phyloP scores from a whole-genome alignment of 1,139 yeast genomes.

The Candida sojae region DNA sequence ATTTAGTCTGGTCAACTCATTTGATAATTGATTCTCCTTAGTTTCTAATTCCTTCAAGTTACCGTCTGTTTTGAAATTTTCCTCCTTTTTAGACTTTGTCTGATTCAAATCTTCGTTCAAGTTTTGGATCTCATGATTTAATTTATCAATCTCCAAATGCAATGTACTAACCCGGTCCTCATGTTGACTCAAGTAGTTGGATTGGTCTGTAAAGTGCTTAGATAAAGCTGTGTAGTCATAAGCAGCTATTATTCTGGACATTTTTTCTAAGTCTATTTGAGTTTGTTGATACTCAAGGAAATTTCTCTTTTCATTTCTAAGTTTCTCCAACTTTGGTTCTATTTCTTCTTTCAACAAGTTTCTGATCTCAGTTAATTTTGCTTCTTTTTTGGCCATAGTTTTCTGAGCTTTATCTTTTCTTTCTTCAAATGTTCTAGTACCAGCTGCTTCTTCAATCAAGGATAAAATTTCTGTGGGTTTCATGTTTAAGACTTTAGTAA shows the following conservation, averaged over 20 bases:
- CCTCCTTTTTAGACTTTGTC: conserved; percentile 56
- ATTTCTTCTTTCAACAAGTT: conserved; percentile 79
- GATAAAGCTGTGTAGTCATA: conserved; percentile 62
- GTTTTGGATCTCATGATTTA: conserved; percentile 56
- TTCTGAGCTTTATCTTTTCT: conserved; percentile 89
- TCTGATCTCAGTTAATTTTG: conserved; percentile 77
- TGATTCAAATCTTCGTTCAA: conserved; percentile 63
- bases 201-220: conserved; percentile 41
- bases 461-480: conserved; percentile 88
- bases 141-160: conserved; percentile 40
- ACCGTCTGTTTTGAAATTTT: conserved; percentile 65
- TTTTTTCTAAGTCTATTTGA: conserved; percentile 76
- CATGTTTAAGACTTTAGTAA: conserved; percentile 96
- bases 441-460: conserved; percentile 96
- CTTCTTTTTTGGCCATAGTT: conserved; percentile 89
- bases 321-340: conserved; percentile 85
- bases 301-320: conserved; percentile 77
- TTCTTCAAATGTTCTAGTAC: conserved; percentile 94
- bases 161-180: conserved; percentile 37
- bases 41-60: conserved; percentile 61
- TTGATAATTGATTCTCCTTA: conserved; percentile 57
- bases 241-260: conserved; percentile 74
- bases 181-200: conserved; percentile 37
- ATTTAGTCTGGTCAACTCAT: conserved; percentile 66
- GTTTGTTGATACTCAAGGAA: conserved; percentile 86